A percentile compares a stretch with the other conserved stretches of the same genome.
Evolutionary conservation across 805 yeast species (phyloP).

Genomic region (Kurtzmaniella fragi): DNA sequence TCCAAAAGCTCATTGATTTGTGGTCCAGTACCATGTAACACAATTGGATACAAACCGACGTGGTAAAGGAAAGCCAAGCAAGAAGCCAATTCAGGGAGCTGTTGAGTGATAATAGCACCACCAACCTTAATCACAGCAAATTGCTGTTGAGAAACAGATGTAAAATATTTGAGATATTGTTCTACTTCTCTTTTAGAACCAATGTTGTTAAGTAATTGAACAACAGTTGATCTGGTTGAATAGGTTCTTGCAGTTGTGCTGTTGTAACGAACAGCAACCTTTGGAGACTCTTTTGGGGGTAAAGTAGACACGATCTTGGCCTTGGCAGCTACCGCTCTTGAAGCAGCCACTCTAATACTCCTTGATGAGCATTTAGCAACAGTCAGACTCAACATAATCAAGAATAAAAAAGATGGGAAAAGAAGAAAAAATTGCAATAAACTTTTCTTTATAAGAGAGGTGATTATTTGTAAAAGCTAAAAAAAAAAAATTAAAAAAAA

Average conservation of each 20-base stretch:
- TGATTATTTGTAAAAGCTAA: neutral
- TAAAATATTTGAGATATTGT: constrained; percentile 93
- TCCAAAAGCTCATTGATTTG: constrained; percentile 94
- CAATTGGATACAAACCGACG: constrained; percentile 95
- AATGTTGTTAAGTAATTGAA: constrained; percentile 89
- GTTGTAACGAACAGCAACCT: neutral
- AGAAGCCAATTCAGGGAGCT: constrained; percentile 87
- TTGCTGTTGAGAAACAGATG: constrained; percentile 93
- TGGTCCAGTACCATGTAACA: constrained; percentile 98
- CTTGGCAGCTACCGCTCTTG: neutral
- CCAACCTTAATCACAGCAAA: constrained; percentile 99
- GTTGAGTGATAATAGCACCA: constrained; percentile 97
- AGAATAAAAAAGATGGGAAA: neutral
- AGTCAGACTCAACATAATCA: constrained; percentile 16
- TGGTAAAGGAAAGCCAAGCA: constrained; percentile 95
- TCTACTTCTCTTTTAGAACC: constrained; percentile 98
- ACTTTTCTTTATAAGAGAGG: neutral
- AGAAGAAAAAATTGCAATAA: constrained; percentile 2
- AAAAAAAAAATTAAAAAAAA: constrained; percentile 4
- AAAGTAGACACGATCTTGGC: neutral
- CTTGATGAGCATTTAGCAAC: constrained; percentile 4
- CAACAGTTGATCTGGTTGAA: constrained; percentile 90
- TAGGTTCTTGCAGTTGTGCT: constrained; percentile 7
- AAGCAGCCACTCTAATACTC: neutral
- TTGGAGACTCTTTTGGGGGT: neutral